These are phyloP conservation scores for Phyllostachys edulis DNA, from an alignment of 176 grass and related monocot species.

Conservation along the genomic window DNA sequence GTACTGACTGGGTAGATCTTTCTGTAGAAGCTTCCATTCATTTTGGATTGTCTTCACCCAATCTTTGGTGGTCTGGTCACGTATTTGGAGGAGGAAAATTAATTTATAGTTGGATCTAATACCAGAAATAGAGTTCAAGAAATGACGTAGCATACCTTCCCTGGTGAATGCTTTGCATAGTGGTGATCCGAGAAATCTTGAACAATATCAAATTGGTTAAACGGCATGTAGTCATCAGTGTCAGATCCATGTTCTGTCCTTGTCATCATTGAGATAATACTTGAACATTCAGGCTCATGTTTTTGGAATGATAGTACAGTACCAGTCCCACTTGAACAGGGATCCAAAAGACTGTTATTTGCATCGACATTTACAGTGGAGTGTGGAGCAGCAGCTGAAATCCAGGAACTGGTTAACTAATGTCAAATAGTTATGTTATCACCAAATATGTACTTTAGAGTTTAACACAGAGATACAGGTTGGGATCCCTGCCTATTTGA, in stretches of 20 bases:
- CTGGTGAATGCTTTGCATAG: conserved; percentile 43
- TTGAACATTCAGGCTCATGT: conserved; percentile 40
- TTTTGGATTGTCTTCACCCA: conserved; percentile 63
- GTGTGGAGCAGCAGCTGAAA: conserved; percentile 31
- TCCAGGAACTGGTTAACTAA: neutral
- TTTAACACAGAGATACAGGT: conserved; percentile 18
- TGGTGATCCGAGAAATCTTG: conserved; percentile 68
- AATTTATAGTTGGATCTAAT: conserved; percentile 9
- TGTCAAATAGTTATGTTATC: neutral
- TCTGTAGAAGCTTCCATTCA: conserved; percentile 77
- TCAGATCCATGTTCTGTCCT: conserved; percentile 38
- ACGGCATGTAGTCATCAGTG: conserved; percentile 27
- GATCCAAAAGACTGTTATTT: conserved; percentile 40
- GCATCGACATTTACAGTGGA: conserved; percentile 18
- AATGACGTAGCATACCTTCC: conserved; percentile 40
- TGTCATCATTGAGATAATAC: conserved; percentile 3
- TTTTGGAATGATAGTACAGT: conserved; percentile 35
- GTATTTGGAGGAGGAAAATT: conserved; percentile 14
- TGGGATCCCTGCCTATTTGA: neutral
- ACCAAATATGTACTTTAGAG: neutral
- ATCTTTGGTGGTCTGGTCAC: conserved; percentile 56
- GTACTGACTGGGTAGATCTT: conserved; percentile 61
- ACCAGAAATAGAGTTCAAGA: conserved; percentile 22
- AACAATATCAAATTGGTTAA: conserved; percentile 65
- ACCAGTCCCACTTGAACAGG: conserved; percentile 39